Conservation (phyloP, 1,139 yeast genomes). For the Sporopachydermia cereana region DNA sequence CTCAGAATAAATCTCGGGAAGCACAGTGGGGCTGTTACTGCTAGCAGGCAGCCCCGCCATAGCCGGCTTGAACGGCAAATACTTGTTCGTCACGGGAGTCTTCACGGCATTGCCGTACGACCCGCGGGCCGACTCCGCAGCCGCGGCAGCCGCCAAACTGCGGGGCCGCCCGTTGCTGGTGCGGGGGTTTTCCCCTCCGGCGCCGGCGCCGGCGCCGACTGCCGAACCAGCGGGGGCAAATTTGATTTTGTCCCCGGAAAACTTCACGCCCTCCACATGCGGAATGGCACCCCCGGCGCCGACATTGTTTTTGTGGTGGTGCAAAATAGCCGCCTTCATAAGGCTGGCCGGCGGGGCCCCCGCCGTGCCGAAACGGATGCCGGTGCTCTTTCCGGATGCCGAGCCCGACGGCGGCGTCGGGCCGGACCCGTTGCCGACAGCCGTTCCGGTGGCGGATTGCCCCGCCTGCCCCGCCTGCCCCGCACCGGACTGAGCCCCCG, state of each 20-base stretch:
- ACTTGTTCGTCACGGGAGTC: not conserved
- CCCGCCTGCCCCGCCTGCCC: too few relatives aligned
- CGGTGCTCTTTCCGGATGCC: conserved; percentile 9
- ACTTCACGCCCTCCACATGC: conserved; percentile 24
- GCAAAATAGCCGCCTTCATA: conserved; percentile 24
- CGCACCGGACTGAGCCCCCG: conserved; percentile 9
- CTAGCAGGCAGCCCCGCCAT: not conserved
- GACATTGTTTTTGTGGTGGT: conserved; percentile 20
- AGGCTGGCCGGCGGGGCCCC: conserved; percentile 13
- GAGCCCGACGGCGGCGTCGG: too few relatives aligned
- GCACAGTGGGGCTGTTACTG: conserved; percentile 13
- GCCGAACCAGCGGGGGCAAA: conserved; percentile 22
- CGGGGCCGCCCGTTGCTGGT: not conserved
- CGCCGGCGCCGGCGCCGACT: not conserved
- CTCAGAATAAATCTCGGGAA: conserved; percentile 37
- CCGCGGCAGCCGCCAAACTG: not conserved
- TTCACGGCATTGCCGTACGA: not conserved
- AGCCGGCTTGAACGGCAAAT: not conserved
- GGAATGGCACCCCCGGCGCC: conserved; percentile 16
- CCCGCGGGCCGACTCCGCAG: not conserved
- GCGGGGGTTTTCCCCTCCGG: too few relatives aligned
- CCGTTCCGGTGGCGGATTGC: too few relatives aligned
- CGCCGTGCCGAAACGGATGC: conserved; percentile 9
- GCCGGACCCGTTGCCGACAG: too few relatives aligned
- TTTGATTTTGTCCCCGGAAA: conserved; percentile 22